Evolutionary conservation across 2,329 filamentous ascomycete genomes (phyloP).

Genomic region (Cryphonectria nitschkei): DNA sequence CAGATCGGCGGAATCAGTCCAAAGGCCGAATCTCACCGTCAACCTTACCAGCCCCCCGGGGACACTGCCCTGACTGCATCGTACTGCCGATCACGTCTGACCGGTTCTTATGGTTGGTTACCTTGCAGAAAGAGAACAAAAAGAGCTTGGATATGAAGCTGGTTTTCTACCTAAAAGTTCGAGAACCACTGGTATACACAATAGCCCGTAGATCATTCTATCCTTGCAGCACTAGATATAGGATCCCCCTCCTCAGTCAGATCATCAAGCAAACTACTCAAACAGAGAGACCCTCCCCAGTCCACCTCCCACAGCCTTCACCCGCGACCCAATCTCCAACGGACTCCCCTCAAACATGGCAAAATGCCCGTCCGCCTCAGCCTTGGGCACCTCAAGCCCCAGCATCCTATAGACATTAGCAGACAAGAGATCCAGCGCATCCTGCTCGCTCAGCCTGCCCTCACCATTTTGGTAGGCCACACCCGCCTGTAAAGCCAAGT

Average conservation of each 20-base stretch:
- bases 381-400: constrained; percentile 45
- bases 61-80: too few species aligned
- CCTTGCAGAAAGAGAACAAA: too few species aligned
- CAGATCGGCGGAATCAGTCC: neutral
- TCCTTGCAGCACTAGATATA: too few species aligned
- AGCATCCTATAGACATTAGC: constrained; percentile 62
- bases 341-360: constrained; percentile 67
- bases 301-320: constrained; percentile 57
- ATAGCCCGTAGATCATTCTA: too few species aligned
- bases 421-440: constrained; percentile 61
- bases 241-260: too few species aligned
- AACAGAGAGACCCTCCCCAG: constrained; percentile 43
- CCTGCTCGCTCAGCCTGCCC: constrained; percentile 56
- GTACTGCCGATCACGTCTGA: too few species aligned
- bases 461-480: constrained; percentile 61
- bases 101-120: too few species aligned
- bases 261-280: constrained; percentile 23
- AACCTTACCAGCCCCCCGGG: too few species aligned
- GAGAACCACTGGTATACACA: too few species aligned
- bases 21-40: neutral
- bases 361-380: constrained; percentile 51
- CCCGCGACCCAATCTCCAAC: constrained; percentile 59
- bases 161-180: too few species aligned
- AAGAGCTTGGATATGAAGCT: too few species aligned
- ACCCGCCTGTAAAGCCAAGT: constrained; percentile 63